A percentile compares a stretch with the other conserved stretches of the same genome.
phyloP scores from a whole-genome alignment of 2,329 filamentous ascomycete genomes.

The Falciphora oryzae region DNA sequence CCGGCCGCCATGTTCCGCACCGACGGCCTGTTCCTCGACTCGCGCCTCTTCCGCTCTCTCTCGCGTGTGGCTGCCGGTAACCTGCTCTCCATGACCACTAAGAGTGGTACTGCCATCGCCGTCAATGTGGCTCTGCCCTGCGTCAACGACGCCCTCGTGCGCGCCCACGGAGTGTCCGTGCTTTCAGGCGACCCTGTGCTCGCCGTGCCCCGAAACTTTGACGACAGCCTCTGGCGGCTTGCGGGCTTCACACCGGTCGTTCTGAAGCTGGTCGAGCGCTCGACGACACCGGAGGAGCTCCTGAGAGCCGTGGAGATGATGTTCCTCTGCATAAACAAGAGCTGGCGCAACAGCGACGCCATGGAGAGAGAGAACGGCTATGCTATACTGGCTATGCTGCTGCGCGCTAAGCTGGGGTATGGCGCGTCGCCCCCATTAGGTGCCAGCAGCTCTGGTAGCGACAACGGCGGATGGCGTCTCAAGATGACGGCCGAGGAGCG shows the following conservation, averaged over 20 bases:
- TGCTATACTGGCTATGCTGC: constrained; percentile 73
- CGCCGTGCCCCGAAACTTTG: constrained; percentile 73
- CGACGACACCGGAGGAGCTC: constrained; percentile 63
- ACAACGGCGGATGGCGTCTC: constrained; percentile 31
- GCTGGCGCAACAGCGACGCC: constrained; percentile 96
- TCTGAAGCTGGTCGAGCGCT: constrained; percentile 76
- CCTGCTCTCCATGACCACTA: constrained; percentile 62
- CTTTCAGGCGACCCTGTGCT: constrained; percentile 80
- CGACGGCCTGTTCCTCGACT: constrained; percentile 73
- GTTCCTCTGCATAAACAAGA: constrained; percentile 79
- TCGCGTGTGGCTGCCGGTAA: constrained; percentile 65
- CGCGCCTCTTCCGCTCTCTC: constrained; percentile 68
- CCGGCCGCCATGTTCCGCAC: constrained; percentile 76
- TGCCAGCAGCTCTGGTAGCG: constrained; percentile 24
- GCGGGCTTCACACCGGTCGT: constrained; percentile 86
- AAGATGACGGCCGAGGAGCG: constrained; percentile 45
- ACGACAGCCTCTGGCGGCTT: constrained; percentile 87
- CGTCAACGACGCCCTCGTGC: constrained; percentile 81
- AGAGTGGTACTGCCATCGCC: constrained; percentile 70
- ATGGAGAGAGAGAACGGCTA: constrained; percentile 89
- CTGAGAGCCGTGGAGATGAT: constrained; percentile 75
- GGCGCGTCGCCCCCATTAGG: constrained; percentile 23
- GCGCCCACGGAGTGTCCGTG: constrained; percentile 73
- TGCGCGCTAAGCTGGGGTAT: constrained; percentile 75
- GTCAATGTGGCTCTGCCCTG: constrained; percentile 85